Base-by-base conservation (phyloP, 1,284 basidiomycete genomes). In the Cystobasidiaceae sp. region DNA sequence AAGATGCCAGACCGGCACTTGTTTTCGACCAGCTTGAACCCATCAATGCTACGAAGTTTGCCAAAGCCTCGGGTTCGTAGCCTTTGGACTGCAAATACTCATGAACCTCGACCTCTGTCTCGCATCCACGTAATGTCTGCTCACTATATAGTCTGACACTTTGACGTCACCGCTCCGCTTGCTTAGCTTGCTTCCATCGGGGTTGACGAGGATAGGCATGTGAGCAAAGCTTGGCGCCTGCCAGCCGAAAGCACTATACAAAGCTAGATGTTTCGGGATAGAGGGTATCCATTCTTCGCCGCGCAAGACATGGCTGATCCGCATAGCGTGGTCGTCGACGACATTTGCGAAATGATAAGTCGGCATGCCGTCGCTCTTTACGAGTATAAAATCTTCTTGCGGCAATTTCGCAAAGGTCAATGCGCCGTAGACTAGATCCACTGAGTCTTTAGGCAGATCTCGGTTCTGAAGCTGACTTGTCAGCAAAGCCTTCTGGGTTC, bases 211-310 rank as follows among this genome's bases (percentile, higher is more conserved):
- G 33, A 98, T 81, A 0, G 94, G 94, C 2, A 99, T 80, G 75
- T 98, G 96, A 0, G 86, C 94, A 70, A 93, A 98, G 66, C 83
- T 76, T 0, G 96, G 96, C 0, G 88, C 82, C 3, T 78, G 71
- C 49, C 91, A 79, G 0, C 82, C 84, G 7, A 99, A 82, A 2
- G 86, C 86, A 3, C 86, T 81, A 74, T 97, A 98, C 15, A 99
- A 79, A 71, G 90, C 87, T 13, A 97, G 82, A 76, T 99, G 94
- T 41, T 96, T 84, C 0, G 92, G 89, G n/a, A 94, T 82, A 0
- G 92, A 96, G 0, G 92, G 88, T 0, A 97, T 81, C 96, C 96
- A 98, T 83, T 98, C 94, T 87, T 97, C 94, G 44, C 96, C 96
- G 21, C 96, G 84, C 0, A 98, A 79, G 2, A 98, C 93, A 77